Evolutionary conservation across 1,139 yeast species (phyloP), one percentile per base, ranked within the genome.

Genomic region (Candida glucosophila): DNA sequence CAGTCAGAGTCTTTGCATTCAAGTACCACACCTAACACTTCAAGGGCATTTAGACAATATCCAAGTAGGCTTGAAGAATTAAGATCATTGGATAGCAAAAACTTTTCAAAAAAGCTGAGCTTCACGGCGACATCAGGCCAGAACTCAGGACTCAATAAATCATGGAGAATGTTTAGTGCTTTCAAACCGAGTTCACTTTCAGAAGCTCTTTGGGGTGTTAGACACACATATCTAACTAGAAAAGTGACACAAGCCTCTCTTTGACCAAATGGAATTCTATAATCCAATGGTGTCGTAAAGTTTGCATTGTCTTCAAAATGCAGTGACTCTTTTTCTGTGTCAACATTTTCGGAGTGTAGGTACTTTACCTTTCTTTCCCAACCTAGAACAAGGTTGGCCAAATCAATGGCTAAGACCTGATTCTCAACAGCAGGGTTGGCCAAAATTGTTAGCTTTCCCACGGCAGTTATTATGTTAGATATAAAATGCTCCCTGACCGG

Each of bases 221-320:
- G 77, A 50, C 97, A 88, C 19, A 88, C 80, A 41, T 82, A 86
- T 29, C 97, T 64, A 24, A 90, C 81, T 42, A 92, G 62, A 47
- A 83, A 88, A 0, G 95, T 86, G n/a, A 86, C 77, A 47, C 93
- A 85, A 0, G 95, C 85, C 49, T 88, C 97, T 23, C 93, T 65
- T 45, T 83, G 88, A 13, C 79, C 74, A 35, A 79, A 69, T 2
- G 96, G 92, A 27, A 86, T 75, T 3, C 63, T 47, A 39, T 77
- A 80, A 20, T 48, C 52, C 1, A 60, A 50, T 5, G 67, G 53
- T 1, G 71, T 63, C 4, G 59, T 50, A 31, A 64, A 61, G 33
- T 60, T 66, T 3, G 19, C 19, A 15, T 28, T 29, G 12, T 36
- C 45, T 15, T 17, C 19, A 15, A n/a, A 19, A 6, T 18, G 18